Percentiles rank a stretch among this genome's conserved stretches.
phyloP scores from a whole-genome alignment of 2,329 filamentous ascomycete genomes.

The Colletotrichum lentis region DNA sequence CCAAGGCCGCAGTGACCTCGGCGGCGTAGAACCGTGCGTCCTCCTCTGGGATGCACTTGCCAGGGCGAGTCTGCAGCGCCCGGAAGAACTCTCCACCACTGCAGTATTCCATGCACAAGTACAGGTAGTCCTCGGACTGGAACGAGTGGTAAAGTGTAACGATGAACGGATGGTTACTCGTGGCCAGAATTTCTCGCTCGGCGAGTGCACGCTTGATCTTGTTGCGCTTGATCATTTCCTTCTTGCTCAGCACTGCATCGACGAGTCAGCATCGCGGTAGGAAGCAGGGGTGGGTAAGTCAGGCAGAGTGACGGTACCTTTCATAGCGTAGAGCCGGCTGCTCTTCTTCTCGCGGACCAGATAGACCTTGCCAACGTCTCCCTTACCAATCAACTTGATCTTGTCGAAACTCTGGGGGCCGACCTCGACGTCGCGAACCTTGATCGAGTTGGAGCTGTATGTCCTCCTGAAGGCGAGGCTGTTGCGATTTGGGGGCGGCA shows the following conservation, averaged over 20 bases:
- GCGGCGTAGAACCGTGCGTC: slow-evolving; percentile 97
- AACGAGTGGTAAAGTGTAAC: slow-evolving; percentile 99
- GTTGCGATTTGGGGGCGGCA: slow-evolving; percentile 72
- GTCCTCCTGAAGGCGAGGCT: slow-evolving; percentile 86
- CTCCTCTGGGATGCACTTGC: slow-evolving; percentile 96
- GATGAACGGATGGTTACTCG: slow-evolving; percentile 98
- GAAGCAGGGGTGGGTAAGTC: background rate
- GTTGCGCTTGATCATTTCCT: slow-evolving; percentile 99
- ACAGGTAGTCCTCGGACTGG: slow-evolving; percentile 97
- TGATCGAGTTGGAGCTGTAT: slow-evolving; percentile 99
- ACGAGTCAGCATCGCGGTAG: slow-evolving; percentile 48
- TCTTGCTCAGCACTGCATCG: slow-evolving; percentile 88
- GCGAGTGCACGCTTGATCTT: slow-evolving; percentile 99
- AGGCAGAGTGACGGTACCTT: slow-evolving; percentile 68
- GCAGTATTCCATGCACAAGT: slow-evolving; percentile 99
- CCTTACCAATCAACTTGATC: slow-evolving; percentile 99
- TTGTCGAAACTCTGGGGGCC: slow-evolving; percentile 97
- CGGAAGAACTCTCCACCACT: slow-evolving; percentile 98
- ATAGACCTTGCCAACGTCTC: slow-evolving; percentile 98
- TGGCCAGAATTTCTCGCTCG: slow-evolving; percentile 97
- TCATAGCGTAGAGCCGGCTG: slow-evolving; percentile 95
- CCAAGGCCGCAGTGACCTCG: slow-evolving; percentile 93
- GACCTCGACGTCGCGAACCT: slow-evolving; percentile 96
- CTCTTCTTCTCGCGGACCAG: slow-evolving; percentile 98
- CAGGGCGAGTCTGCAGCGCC: slow-evolving; percentile 92